Conservation (phyloP, 306 rosid genomes). For the Fragaria ananassa region DNA sequence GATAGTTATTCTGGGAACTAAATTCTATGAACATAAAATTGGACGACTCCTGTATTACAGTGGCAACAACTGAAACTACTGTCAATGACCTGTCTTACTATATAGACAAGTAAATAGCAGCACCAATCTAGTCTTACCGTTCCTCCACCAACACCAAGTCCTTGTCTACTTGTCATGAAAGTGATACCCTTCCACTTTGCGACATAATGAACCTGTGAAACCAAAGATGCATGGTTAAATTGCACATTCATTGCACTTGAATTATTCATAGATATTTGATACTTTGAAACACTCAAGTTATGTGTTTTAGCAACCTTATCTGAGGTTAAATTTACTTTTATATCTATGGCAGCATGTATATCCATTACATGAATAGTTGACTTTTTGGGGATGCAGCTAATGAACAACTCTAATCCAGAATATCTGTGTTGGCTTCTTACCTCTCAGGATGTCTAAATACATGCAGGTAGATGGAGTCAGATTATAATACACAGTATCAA, state of each 20-base stretch:
- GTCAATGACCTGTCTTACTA: neutral
- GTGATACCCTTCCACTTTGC: conserved; percentile 93
- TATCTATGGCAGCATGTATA: neutral
- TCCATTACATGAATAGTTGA: neutral
- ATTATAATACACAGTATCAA: neutral
- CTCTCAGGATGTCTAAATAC: neutral
- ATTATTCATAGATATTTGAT: conserved; percentile 13
- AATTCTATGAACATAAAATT: neutral
- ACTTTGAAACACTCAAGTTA: neutral
- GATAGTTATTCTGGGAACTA: conserved; percentile 1
- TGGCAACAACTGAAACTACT: neutral
- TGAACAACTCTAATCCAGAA: neutral
- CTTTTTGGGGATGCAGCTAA: neutral
- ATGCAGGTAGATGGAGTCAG: neutral
- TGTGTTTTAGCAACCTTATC: neutral
- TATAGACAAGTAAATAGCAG: neutral
- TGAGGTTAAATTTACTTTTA: neutral
- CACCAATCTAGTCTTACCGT: conserved; percentile 51
- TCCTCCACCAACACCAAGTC: conserved; percentile 97
- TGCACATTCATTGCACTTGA: neutral
- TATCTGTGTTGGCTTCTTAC: neutral
- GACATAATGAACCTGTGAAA: conserved; percentile 92
- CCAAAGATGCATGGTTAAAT: conserved; percentile 1
- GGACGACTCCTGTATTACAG: neutral
- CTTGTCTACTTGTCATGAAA: conserved; percentile 97